A percentile compares a stretch with the other conserved stretches of the same genome.
These are phyloP conservation scores for Physcia stellaris DNA, from an alignment of 495 filamentous ascomycete species.

Conservation along the genomic window DNA sequence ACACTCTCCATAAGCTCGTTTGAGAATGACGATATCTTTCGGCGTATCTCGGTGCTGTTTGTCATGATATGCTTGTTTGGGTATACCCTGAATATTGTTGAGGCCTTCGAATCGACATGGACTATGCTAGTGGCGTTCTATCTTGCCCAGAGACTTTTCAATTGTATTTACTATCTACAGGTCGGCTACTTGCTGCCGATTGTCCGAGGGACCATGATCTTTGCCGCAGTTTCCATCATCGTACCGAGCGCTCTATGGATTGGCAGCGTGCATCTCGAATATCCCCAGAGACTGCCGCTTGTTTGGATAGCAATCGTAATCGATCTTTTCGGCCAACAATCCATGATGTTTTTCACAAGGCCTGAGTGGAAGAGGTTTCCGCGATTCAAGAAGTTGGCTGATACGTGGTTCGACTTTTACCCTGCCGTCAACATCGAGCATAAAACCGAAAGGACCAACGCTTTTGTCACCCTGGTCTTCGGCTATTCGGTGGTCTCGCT, in stretches of 20 bases:
- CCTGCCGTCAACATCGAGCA: conserved; percentile 51
- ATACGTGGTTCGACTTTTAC: conserved; percentile 44
- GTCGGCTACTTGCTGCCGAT: conserved; percentile 35
- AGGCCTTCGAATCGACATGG: conserved; percentile 35
- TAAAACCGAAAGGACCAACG: conserved; percentile 41
- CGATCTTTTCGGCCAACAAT: conserved; percentile 25
- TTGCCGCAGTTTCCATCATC: conserved; percentile 22
- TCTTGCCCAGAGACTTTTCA: conserved; percentile 38
- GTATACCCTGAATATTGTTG: conserved; percentile 42
- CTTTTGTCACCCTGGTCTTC: conserved; percentile 46
- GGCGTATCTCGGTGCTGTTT: conserved; percentile 38
- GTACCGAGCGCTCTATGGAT: conserved; percentile 38
- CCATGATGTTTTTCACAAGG: conserved; percentile 4
- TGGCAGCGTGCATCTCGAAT: conserved; percentile 33
- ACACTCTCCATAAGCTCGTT: conserved; percentile 39
- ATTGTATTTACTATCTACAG: conserved; percentile 26
- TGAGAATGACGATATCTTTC: conserved; percentile 37
- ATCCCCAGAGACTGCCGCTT: conserved; percentile 27
- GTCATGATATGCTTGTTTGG: conserved; percentile 41
- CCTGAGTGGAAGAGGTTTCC: too few species aligned
- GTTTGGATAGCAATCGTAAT: conserved; percentile 40
- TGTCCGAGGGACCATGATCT: conserved; percentile 38
- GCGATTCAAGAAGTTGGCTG: too few species aligned
- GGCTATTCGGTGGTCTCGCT: conserved; percentile 44
- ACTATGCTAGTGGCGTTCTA: conserved; percentile 40